Evolutionary conservation across 805 yeast genomes (phyloP), one percentile per base, ranked within the genome.

Genomic region (Yarrowia sp.): DNA sequence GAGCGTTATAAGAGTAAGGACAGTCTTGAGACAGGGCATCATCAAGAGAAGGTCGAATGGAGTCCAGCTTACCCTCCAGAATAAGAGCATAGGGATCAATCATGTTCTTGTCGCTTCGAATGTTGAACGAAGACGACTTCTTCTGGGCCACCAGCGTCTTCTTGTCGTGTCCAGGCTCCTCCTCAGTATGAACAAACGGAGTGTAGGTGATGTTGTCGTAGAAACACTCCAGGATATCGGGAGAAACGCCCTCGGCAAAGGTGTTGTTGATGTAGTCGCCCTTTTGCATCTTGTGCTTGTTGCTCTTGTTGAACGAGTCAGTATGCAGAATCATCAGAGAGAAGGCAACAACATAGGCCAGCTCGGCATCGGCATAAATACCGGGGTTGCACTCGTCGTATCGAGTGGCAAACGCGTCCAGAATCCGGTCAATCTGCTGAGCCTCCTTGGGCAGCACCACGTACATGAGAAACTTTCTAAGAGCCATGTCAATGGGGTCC

Each of bases 311-410:
- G 76, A 86, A 89, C 66, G 78, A 81, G 71, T 88, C 95, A 0
- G 95, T 89, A 71, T 89, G 93, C 36, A 89, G 75, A 80, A 89
- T 85, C 51, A 89, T 78, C 45, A 89, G 73, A 2, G 91, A 85
- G 70, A 86, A 89, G 0, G 85, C 79, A 11, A 87, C 71, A 53
- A 86, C 83, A 70, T 87, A 86, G 8, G 87, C 84, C 47, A 85
- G 84, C 65, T 86, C 89, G 1, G 69, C 69, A 15, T 73, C 71
- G n/a, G 71, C 60, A 38, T 77, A 81, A 10, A 78, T 61, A 8
- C 71, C 71, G 0, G 78, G 77, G 67, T 83, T 81, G 64, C 76
- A 80, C 33, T 74, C 71, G 66, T 79, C 79, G 72, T 84, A 89
- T 28, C 81, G 78, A 33, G 71, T 71, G 9, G 89, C 81, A 73